Conservation (phyloP, 306 rosid genomes). For the Rubus parviflorus region DNA sequence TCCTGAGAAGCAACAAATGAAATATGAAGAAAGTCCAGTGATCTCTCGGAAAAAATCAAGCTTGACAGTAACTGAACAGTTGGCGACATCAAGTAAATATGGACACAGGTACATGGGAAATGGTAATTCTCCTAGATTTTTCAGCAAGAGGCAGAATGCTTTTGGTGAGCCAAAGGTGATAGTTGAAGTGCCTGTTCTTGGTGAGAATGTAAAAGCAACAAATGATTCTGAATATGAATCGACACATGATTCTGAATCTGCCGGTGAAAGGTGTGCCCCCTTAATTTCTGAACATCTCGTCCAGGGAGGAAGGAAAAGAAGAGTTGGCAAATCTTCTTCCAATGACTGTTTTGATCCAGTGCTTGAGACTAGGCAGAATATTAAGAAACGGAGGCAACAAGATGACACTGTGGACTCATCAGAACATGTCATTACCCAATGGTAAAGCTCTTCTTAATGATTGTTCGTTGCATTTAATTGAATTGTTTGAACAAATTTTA, state of each 20-base stretch:
- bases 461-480: constrained; percentile 5
- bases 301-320: constrained; percentile 65
- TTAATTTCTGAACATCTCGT: constrained; percentile 32
- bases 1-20: constrained; percentile 41
- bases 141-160: constrained; percentile 43
- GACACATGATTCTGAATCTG: constrained; percentile 33
- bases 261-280: constrained; percentile 37
- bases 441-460: constrained; percentile 38
- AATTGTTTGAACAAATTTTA: not conserved
- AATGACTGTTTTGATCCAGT: constrained; percentile 30
- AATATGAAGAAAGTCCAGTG: constrained; percentile 32
- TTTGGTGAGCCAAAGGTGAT: constrained; percentile 79
- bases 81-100: constrained; percentile 18
- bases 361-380: constrained; percentile 35
- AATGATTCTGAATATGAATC: constrained; percentile 31
- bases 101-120: constrained; percentile 31
- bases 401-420: constrained; percentile 26
- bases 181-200: constrained; percentile 70
- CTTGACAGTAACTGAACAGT: constrained; percentile 23
- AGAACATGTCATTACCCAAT: constrained; percentile 35
- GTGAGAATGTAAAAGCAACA: constrained; percentile 32
- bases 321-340: constrained; percentile 36
- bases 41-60: constrained; percentile 31
- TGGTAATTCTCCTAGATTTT: constrained; percentile 34
- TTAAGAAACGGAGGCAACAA: constrained; percentile 65